Conservation (phyloP, 2,329 filamentous ascomycete species). For the Onygenales sp. region DNA sequence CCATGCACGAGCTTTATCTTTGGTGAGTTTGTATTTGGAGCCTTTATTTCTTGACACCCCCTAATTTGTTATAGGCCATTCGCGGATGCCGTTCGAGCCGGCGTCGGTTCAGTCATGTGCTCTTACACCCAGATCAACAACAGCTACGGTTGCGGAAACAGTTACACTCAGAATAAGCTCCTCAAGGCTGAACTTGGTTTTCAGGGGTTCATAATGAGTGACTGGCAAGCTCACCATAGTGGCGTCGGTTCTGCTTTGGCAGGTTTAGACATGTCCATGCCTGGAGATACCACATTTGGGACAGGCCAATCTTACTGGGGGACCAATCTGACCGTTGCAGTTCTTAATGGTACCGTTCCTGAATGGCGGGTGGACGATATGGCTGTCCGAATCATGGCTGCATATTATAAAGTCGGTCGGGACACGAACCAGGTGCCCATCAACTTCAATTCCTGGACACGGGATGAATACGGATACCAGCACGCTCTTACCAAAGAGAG, state of each 20-base stretch:
- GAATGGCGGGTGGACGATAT: slow-evolving; percentile 87
- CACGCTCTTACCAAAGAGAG: slow-evolving; percentile 55
- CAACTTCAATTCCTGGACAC: slow-evolving; percentile 86
- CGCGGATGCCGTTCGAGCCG: slow-evolving; percentile 57
- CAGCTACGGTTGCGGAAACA: slow-evolving; percentile 58
- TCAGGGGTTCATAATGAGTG: slow-evolving; percentile 58
- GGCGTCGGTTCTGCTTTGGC: slow-evolving; percentile 56
- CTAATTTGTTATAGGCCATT: slow-evolving; percentile 44
- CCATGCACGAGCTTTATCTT: slow-evolving; percentile 54
- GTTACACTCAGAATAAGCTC: slow-evolving; percentile 49
- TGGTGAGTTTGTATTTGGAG: slow-evolving; percentile 30
- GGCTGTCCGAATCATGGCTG: slow-evolving; percentile 67
- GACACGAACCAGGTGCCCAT: slow-evolving; percentile 45
- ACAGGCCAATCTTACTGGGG: slow-evolving; percentile 70
- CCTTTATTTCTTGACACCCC: background rate
- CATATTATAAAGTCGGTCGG: slow-evolving; percentile 55
- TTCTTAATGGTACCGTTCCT: slow-evolving; percentile 82
- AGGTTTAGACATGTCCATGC: slow-evolving; percentile 77
- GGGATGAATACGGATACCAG: slow-evolving; percentile 61
- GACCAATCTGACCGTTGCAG: slow-evolving; percentile 73
- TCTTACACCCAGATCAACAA: slow-evolving; percentile 64
- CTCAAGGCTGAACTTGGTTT: slow-evolving; percentile 69
- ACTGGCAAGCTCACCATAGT: slow-evolving; percentile 70
- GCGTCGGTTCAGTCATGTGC: slow-evolving; percentile 61
- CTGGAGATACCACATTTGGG: slow-evolving; percentile 70